Base-by-base conservation (phyloP, 192 early-diverging fungal genomes). In the Coemansia nantahalensis region DNA sequence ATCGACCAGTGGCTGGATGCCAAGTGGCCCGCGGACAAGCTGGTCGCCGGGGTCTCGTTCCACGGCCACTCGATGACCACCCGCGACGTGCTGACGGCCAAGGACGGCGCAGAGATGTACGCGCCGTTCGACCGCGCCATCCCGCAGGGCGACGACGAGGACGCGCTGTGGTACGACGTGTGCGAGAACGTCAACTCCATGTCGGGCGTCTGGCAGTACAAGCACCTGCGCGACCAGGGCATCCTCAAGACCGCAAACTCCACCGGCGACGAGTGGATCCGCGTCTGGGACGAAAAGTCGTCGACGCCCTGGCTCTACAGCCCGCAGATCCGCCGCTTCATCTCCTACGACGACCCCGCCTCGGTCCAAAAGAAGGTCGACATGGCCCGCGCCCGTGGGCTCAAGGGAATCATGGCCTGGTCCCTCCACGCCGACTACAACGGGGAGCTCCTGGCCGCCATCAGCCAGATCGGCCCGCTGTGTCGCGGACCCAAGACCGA, bases 331-430 rank as follows among this genome's bases (percentile, higher is more conserved):
- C 82, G 83, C 32, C 72, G 79, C 8, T 91, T 83, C 47, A 79
- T 91, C 32, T 86, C 87, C 10, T 91, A 90, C 55, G 90, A 91
- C 49, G 90, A 91, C 53, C 70, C 79, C n/a, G 56, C 73, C 28
- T 88, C 86, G 3, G 30, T 90, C 7, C 58, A 62, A 6, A 54
- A 67, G 39, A 91, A 91, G 56, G 79, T 86, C 9, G 69, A 80
- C 3, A 73, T 77, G 62, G 82, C 80, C 16, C 54, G 62, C 15
- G 48, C 51, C 0, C 66, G 76, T 33, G 63, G 55, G 8, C 61
- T 91, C 34, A 79, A 73, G 44, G 88, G 88, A 48, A 75, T 90
- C 21, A 84, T 86, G 83, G 67, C 81, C 11, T 86, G 84, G 83
- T 52, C 39, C 4, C 46, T 77, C 17, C 61, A 77, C 30, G 59